phyloP scores from a whole-genome alignment of 306 rosid genomes.

The Ammopiptanthus mongolicus region DNA sequence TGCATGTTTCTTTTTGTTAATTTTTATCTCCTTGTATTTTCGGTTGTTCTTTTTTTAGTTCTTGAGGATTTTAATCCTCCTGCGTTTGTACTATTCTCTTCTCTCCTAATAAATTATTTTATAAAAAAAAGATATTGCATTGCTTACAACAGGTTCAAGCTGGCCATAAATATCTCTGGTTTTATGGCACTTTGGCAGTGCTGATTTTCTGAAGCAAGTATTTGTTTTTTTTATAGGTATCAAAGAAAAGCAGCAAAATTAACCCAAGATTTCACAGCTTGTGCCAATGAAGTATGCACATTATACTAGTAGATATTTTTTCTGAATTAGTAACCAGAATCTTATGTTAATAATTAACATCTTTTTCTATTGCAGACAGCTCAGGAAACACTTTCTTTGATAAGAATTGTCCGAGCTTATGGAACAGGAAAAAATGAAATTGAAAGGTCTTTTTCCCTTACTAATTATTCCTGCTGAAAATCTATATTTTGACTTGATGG shows the following conservation, averaged over 20 bases:
- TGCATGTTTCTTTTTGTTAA: too few relatives aligned
- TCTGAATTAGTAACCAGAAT: conserved; percentile 3
- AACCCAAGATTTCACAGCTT: conserved; percentile 67
- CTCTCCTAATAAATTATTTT: too few relatives aligned
- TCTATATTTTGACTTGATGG: conserved; percentile 3
- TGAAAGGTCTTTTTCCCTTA: conserved; percentile 37
- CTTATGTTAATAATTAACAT: not conserved
- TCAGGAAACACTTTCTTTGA: conserved; percentile 54
- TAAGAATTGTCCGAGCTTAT: conserved; percentile 49
- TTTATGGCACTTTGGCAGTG: not conserved
- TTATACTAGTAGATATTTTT: conserved; percentile 13
- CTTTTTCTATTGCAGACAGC: conserved; percentile 48
- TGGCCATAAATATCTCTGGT: not conserved
- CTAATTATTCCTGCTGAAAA: conserved; percentile 4
- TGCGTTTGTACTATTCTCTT: too few relatives aligned
- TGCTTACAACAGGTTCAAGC: conserved; percentile 1
- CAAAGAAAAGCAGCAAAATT: conserved; percentile 59
- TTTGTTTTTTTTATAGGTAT: conserved; percentile 41
- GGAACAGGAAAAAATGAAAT: conserved; percentile 54
- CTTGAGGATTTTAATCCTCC: too few relatives aligned
- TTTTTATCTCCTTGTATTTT: too few relatives aligned
- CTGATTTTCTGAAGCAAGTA: conserved; percentile 22
- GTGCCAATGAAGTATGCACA: conserved; percentile 57
- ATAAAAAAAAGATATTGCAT: not conserved
- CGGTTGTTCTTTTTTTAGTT: too few relatives aligned